phyloP scores from a whole-genome alignment of 352 stramenopile genomes.

The Phytophthora kernoviae region DNA sequence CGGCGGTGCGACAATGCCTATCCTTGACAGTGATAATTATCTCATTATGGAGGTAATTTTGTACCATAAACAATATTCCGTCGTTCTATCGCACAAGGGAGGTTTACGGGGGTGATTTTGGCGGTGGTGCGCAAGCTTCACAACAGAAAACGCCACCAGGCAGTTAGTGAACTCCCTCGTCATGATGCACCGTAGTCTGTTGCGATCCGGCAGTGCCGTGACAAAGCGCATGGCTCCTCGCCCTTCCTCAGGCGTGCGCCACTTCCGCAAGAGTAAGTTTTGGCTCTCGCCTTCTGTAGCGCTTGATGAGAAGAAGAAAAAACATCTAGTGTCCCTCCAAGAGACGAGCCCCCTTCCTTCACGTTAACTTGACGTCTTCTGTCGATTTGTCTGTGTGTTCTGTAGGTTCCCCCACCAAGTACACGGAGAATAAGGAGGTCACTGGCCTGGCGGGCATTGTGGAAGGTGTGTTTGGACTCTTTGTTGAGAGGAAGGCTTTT shows the following conservation, averaged over 20 bases:
- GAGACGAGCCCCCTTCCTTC: neutral
- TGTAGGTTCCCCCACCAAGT: slow-evolving; percentile 63
- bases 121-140: slow-evolving; percentile 18
- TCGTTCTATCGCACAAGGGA: no score
- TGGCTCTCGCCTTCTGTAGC: neutral
- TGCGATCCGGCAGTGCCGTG: slow-evolving; percentile 43
- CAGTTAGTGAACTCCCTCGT: neutral
- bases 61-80: no score
- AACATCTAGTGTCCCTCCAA: slow-evolving; percentile 29
- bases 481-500: no score
- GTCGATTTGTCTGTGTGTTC: slow-evolving; percentile 4
- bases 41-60: no score
- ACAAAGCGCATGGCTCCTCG: slow-evolving; percentile 33
- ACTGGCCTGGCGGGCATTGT: slow-evolving; percentile 66
- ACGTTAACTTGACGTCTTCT: slow-evolving; percentile 4
- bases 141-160: slow-evolving; percentile 16
- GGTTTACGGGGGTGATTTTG: slow-evolving; percentile 18
- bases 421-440: slow-evolving; percentile 82
- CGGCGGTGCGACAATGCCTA: no score
- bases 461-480: slow-evolving; percentile 53
- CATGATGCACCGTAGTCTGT: slow-evolving; percentile 58
- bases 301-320: no score
- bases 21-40: no score
- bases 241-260: slow-evolving; percentile 46
- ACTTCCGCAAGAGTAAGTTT: slow-evolving; percentile 78